Evolutionary conservation across 106 monocot genomes (phyloP), one percentile per base, ranked within the genome.

Genomic region (Amphibolis antarctica): DNA sequence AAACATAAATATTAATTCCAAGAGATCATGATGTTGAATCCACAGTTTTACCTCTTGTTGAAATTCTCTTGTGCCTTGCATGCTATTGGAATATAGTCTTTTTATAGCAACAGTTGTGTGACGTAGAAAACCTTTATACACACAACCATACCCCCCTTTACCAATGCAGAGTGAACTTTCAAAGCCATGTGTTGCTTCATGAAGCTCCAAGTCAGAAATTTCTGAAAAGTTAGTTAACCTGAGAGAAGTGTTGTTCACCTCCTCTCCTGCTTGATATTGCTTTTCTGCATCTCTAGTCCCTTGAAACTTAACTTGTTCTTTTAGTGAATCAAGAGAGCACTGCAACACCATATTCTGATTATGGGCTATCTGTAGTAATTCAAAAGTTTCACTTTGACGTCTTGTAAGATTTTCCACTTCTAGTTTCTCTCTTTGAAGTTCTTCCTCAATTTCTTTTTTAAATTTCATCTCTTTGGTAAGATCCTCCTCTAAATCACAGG

Each of bases 101-200:
- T 86, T 91, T 70, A 91, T 79, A 51, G 86, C 83, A 15, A 91
- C 90, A 0, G 63, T 44, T 2, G 72, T 83, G 27, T 83, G 74
- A 25, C 64, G 79, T 57, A 89, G 79, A 14, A 66, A 45, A 22
- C 88, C 88, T 58, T 64, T 89, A 55, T 81, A 85, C 9, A 89
- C 77, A 42, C 55, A 69, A 49, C 79, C 85, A 73, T 72, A 79
- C 30, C 81, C 84, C 21, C 83, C 83, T 61, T 71, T 64, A 54
- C 90, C 86, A 42, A 86, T 81, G 65, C 72, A 76, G 10, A 76
- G 24, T 1, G 82, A 67, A 23, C 46, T n/a, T 36, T 66, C 60
- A 31, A 83, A 91, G 27, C 64, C 60, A 25, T 62, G 29, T 24
- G 89, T 89, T 56, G 90, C 90, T 60, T 78, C 30, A 29, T 78